A percentile compares a stretch with the other conserved stretches of the same genome.
Evolutionary conservation across 2,329 filamentous ascomycete genomes (phyloP).

Genomic region (Exophiala spinifera): DNA sequence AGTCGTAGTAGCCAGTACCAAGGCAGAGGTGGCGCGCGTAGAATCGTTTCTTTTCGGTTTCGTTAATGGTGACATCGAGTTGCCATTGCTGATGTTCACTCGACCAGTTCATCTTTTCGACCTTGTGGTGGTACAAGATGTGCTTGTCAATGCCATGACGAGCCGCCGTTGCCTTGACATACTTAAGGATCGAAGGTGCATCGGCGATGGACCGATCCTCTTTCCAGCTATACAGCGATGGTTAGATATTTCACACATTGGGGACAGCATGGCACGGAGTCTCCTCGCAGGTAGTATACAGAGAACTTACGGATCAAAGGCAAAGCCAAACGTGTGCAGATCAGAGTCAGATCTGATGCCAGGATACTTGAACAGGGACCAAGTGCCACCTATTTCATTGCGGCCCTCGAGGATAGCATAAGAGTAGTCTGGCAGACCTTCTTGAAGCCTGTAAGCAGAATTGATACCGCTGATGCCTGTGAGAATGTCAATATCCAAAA

Average conservation of each 20-base stretch:
- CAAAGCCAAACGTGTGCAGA: conserved; percentile 46
- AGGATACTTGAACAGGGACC: conserved; percentile 72
- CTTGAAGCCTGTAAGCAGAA: conserved; percentile 66
- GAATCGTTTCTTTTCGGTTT: conserved; percentile 31
- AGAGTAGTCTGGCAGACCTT: conserved; percentile 51
- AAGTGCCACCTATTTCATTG: conserved; percentile 67
- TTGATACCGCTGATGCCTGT: conserved; percentile 67
- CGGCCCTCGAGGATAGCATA: conserved; percentile 70
- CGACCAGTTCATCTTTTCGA: conserved; percentile 55
- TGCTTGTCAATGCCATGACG: conserved; percentile 54
- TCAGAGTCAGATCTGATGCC: conserved; percentile 64
- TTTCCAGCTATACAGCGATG: conserved; percentile 47
- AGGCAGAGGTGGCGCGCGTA: conserved; percentile 53
- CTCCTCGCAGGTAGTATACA: not conserved
- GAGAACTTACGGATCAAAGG: not conserved
- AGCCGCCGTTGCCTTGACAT: conserved; percentile 53
- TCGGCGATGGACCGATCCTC: conserved; percentile 51
- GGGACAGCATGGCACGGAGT: too few relatives aligned
- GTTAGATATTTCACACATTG: too few relatives aligned
- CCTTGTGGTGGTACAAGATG: conserved; percentile 52
- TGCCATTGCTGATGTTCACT: conserved; percentile 46
- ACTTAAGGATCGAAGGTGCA: conserved; percentile 52
- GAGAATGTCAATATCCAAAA: not conserved
- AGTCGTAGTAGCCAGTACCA: conserved; percentile 72
- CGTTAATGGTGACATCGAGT: conserved; percentile 24